Evolutionary conservation across 2,329 filamentous ascomycete species (phyloP), one percentile per base, ranked within the genome.

Genomic region (Verticillium longisporum): DNA sequence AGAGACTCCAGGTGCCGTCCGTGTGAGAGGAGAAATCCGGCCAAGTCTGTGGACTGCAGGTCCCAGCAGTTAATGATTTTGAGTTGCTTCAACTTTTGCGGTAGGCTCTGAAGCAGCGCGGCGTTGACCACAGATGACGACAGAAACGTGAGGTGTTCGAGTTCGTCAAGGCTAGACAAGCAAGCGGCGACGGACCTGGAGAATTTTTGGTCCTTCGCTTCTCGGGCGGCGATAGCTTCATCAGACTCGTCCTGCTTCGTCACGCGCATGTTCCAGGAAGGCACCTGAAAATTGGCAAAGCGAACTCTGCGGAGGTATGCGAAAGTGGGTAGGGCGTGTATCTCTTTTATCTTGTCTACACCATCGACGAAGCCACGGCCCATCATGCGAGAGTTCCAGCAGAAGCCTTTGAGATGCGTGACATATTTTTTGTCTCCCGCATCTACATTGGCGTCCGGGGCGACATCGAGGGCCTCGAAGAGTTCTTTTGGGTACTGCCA

Each of bases 61-160:
- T 90, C 85, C 75, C 88, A 88, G 69, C 92, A 97, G 67, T 95
- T 94, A 65, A 87, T 85, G 15, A 97, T 78, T 65, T 88, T 88
- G 3, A 98, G 79, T 55, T 84, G 83, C 55, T 81, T 76, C 21
- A 98, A 78, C 3, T 78, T 82, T 11, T 76, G 79, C 1, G 93
- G 91, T 6, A 97, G 75, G 4, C 84, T 77, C 1, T 83, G 80
- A n/a, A 97, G 77, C 18, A 96, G 79, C 9, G 80, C 78, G 7
- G 86, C 82, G 68, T 89, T 89, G 61, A 92, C 82, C 37, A 90
- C 79, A 2, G 87, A 88, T 54, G 88, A 96, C 7, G 88, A 88
- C 68, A 93, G 86, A 65, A 97, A 87, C 1, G 87, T 79, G 11
- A 97, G 76, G 60, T 87, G 83, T 60, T 81, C 81, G 6, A 98